Evolutionary conservation across 192 early-diverging fungal genomes (phyloP).

Genomic region (Backusella circina): DNA sequence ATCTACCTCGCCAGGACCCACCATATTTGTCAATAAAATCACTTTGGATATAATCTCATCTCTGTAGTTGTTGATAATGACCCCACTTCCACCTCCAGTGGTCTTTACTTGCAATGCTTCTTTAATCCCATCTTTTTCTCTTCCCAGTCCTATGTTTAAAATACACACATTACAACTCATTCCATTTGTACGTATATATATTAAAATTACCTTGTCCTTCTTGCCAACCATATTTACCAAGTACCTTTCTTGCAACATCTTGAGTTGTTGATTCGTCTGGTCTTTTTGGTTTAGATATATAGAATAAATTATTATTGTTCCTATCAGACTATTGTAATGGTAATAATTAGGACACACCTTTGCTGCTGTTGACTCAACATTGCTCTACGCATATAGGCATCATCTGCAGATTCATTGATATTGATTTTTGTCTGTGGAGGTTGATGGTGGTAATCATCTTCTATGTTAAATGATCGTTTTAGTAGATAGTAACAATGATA

Average conservation of each 20-base stretch:
- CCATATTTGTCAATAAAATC: constrained; percentile 73
- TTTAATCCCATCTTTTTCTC: constrained; percentile 37
- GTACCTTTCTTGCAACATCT: constrained; percentile 30
- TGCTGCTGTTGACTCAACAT: constrained; percentile 3
- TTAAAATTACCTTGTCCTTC: constrained; percentile 35
- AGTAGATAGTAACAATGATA: neutral
- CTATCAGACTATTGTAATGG: no score
- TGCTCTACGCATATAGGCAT: constrained; percentile 62
- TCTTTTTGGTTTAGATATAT: no score
- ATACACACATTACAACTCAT: neutral
- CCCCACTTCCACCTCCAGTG: constrained; percentile 29
- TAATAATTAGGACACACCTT: neutral
- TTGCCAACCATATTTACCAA: constrained; percentile 43
- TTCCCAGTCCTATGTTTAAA: constrained; percentile 22
- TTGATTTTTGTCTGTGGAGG: constrained; percentile 20
- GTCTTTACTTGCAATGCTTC: constrained; percentile 32
- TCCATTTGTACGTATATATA: neutral
- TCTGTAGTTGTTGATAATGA: constrained; percentile 24
- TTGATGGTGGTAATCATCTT: neutral
- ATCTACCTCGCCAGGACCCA: constrained; percentile 76
- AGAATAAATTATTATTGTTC: no score
- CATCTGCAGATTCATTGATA: constrained; percentile 59
- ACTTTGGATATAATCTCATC: constrained; percentile 25
- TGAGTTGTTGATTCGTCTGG: neutral
- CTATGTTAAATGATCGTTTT: neutral